Percentiles rank a stretch among this genome's conserved stretches.
These are phyloP conservation scores for Pseudogymnoascus sp. DNA, from an alignment of 2,329 filamentous ascomycete species.

Conservation along the genomic window DNA sequence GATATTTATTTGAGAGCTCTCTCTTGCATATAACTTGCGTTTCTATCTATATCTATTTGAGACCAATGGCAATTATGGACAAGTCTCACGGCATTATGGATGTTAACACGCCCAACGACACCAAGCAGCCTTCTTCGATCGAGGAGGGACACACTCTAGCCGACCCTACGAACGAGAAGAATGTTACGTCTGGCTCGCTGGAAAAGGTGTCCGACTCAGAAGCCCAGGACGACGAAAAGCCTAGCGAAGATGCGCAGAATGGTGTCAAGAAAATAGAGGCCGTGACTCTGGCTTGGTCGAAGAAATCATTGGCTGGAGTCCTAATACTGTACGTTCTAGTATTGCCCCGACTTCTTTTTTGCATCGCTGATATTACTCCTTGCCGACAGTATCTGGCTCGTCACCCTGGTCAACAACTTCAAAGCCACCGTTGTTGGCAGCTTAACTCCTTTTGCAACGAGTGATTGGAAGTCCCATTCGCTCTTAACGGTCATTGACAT, in stretches of 20 bases:
- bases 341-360: not conserved
- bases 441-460: conserved; percentile 23
- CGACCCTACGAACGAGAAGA: not conserved
- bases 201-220: conserved; percentile 1
- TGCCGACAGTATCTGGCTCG: conserved; percentile 36
- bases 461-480: conserved; percentile 20
- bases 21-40: not conserved
- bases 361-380: not conserved
- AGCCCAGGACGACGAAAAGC: conserved; percentile 15
- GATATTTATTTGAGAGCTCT: not conserved
- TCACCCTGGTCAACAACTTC: conserved; percentile 37
- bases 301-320: conserved; percentile 37
- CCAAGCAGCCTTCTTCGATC: not conserved
- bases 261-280: conserved; percentile 46
- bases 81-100: conserved; percentile 12
- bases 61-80: conserved; percentile 8
- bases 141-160: not conserved
- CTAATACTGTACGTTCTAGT: conserved; percentile 38
- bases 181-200: not conserved
- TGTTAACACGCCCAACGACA: not conserved
- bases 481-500: conserved; percentile 41
- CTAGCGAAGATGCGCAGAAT: conserved; percentile 21
- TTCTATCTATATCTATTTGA: not conserved
- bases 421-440: conserved; percentile 30
- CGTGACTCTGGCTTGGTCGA: conserved; percentile 45